Conservation (phyloP, 1,139 yeast genomes). For the Pichia sp. region DNA sequence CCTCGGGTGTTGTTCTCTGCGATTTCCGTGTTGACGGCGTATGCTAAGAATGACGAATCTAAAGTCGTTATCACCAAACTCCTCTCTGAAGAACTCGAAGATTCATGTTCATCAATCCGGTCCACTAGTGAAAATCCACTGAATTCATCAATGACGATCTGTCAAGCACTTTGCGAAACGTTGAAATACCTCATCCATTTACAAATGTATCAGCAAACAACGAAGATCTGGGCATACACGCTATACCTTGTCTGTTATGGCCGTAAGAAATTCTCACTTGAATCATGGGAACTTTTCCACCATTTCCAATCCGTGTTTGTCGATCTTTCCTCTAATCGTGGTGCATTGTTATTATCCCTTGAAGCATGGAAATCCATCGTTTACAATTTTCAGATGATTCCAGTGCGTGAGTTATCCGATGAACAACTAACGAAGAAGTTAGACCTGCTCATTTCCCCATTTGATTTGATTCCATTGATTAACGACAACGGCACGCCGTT, state of each 20-base stretch:
- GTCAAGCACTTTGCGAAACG: constrained; percentile 16
- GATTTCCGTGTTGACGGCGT: constrained; percentile 19
- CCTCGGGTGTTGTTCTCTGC: constrained; percentile 24
- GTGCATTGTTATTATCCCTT: constrained; percentile 3
- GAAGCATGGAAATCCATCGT: constrained; percentile 19
- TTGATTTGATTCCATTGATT: not conserved
- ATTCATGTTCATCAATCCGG: constrained; percentile 9
- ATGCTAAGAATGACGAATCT: constrained; percentile 21
- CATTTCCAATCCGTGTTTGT: constrained; percentile 11
- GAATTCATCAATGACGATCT: constrained; percentile 9
- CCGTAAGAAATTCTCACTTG: constrained; percentile 4
- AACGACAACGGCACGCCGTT: not conserved
- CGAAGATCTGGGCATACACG: constrained; percentile 17
- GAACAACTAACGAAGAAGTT: constrained; percentile 2
- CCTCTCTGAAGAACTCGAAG: constrained; percentile 20
- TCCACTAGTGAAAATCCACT: constrained; percentile 2
- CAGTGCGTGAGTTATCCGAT: not conserved
- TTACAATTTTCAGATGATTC: constrained; percentile 17
- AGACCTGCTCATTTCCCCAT: constrained; percentile 11
- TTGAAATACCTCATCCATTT: constrained; percentile 13
- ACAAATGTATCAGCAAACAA: constrained; percentile 8
- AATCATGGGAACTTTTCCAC: constrained; percentile 7
- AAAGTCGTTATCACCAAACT: constrained; percentile 13
- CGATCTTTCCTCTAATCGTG: not conserved
- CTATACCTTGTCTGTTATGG: constrained; percentile 11